Evolutionary conservation across 192 early-diverging fungal species (phyloP), one percentile per base, ranked within the genome.

Genomic region (Coemansia sp.): DNA sequence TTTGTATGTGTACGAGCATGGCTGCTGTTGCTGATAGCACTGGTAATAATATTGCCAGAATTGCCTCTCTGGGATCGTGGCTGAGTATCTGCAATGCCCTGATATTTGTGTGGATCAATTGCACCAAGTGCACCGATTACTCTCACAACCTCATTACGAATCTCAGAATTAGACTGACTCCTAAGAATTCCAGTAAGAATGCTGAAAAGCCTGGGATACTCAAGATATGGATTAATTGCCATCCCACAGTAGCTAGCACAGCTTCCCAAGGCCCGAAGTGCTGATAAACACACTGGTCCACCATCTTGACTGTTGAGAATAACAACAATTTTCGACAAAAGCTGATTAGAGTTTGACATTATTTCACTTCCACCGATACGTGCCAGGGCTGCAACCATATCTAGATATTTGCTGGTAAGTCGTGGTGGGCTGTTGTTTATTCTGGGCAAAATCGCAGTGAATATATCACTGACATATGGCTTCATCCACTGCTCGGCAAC

Each of bases 81-180:
- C 17, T 29, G 8, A 17, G 52, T 31, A 8, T 54, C 52, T 15
- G 57, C 23, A 15, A 52, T 31, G n/a, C 52, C 36, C 27, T 55
- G 64, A 69, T 87, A 85, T 57, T 68, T 83, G 75, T 95, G 94
- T 20, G 96, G 95, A 84, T 98, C 96, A 13, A 98, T 75, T 15
- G 96, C 96, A 25, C 96, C 96, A 3, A 98, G 82, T 22, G 94
- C 94, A 55, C 96, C 96, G 57, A 98, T 86, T 15, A 94, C 82
- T 53, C 95, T 94, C 29, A 96, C 86, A 2, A 89, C 91, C 70
- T 96, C 93, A 20, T 84, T 70, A 31, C 94, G 84, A 36, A 97
- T 89, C 13, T 82, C 61, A 6, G 83, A 7, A 33, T 54, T 81
- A 52, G 87, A 84, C 70, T 97, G 95, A 0, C 90, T 87, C 64